Base-by-base conservation (phyloP, 805 yeast genomes). In the Candida saitoana region DNA sequence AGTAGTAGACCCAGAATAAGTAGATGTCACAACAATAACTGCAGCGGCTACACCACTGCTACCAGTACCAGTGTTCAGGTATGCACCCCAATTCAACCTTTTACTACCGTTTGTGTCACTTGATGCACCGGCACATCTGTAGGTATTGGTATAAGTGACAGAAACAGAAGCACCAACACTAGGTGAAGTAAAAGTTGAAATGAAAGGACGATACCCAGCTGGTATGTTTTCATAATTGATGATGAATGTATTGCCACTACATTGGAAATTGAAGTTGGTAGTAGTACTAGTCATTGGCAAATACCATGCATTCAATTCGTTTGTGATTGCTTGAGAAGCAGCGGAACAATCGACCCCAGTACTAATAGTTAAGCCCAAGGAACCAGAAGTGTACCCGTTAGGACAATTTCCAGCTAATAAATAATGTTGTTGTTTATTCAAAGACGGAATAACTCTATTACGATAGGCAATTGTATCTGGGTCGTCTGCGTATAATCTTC, bases 131-230 rank as follows among this genome's bases (percentile, higher is more conserved):
- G 32, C 30, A 42, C 51, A 50, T 3, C 22, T 31, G 32, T 37
- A 45, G 11, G 25, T 38, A 41, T 46, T 41, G 12, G 42, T 39
- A 38, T 41, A 40, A 9, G 18, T 9, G 33, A 14, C 5, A 20
- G 25, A 18, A 4, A 22, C n/a, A 5, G 18, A 34, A 8, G 22
- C 38, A 9, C 16, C 27, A 11, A 11, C 11, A 7, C 27, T 30
- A 7, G 14, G 33, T 6, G 29, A 33, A 2, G 34, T 24, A 4
- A 43, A 32, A 11, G 41, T 38, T 18, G 47, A 48, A 18, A 54
- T 41, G 41, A 48, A 54, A 5, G 57, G 59, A 8, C 57, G 40
- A 41, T 39, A 54, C 1, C 60, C 61, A 7, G 59, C 56, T 16
- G 62, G 61, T n/a, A 57, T 36, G 33, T 49, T 49, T 3, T 27